Base-by-base conservation (phyloP, 2,329 filamentous ascomycete genomes). In the Scytalidium sp. region DNA sequence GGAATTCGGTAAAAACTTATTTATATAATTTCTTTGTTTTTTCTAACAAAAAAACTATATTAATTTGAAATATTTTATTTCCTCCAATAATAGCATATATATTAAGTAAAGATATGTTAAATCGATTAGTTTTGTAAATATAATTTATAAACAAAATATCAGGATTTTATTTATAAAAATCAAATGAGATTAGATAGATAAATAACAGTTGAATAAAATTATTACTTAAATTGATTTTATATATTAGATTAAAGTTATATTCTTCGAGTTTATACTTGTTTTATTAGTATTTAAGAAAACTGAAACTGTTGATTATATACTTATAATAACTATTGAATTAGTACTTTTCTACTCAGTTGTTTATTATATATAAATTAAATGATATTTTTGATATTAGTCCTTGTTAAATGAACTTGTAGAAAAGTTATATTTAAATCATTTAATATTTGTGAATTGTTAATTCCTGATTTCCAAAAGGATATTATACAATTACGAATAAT, bases 51-150 rank as follows among this genome's bases (percentile, higher is more conserved):
- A 46, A 46, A 39, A 8, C 15, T 19, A 40, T 15, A 7, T 15
- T 15, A 13, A 46, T 8, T 19, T 46, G 21, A 19, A 40, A 8
- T 15, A 22, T 19, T 17, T 17, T 46, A 20, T 40, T 32, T 39
- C 29, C 29, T 6, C 44, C 27, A 40, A 23, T 40, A 10, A 36
- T 40, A 19, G 13, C 27, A 22, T 19, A 36, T 15, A 46, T 46
- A 19, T 40, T 46, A 17, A 40, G 27, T n/a, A 46, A 36, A 11
- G 27, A 23, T 19, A 46, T 46, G 21, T 40, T 36, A 20, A 40
- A 40, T 40, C 21, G 17, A 40, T 46, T 46, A 8, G 19, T 40
- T 40, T 46, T 40, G 23, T 46, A 46, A 41, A 19, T 46, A 22
- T 23, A 46, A 22, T 46, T 23, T 8, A 46, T 20, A 7, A 46